Base-by-base conservation (phyloP, 257 asterid genomes). In the Apocynum venetum region DNA sequence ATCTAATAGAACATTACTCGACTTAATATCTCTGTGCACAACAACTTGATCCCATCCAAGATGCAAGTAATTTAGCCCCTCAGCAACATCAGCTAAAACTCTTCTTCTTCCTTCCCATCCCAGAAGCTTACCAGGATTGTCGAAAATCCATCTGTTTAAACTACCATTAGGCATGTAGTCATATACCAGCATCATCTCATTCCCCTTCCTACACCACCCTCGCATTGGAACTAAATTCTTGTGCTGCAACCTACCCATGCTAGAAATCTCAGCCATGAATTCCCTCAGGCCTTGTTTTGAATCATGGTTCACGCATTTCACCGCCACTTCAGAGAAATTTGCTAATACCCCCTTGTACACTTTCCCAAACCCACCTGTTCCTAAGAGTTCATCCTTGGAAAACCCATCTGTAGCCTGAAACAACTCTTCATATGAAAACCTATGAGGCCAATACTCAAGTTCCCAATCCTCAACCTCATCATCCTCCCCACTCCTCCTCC, bases 251-350 rank as follows among this genome's bases (percentile, higher is more conserved):
- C 97, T 87, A 10, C 97, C 97, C 67, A 92, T 91, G 64, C 90
- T 91, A 35, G 96, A 89, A 67, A 91, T 86, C 90, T 92, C 97
- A 2, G 97, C 97, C 97, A 92, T 92, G 87, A 92, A 92, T 67
- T 92, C 97, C 85, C 85, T 89, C 2, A 92, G 51, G 36, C 97
- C 97, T 72, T 92, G 97, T 72, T 87, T 92, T 0, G 97, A 92
- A 44, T 92, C 96, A 75, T 91, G 96, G 83, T 80, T 92, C 61
- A 92, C 91, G 31, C 96, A 92, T 74, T 92, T 92, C 80, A 92
- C 97, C 0, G 92, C 97, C 43, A 91, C 85, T 72, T 92, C 91
- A 75, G 74, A 84, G 44, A 84, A 83, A 76, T 87, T 88, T 25
- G 73, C 72, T 15, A 92, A 59, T 15, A 71, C 82, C 41, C 87